Evolutionary conservation across 2,329 filamentous ascomycete genomes (phyloP).

Genomic region (Coniochaeta sp.): DNA sequence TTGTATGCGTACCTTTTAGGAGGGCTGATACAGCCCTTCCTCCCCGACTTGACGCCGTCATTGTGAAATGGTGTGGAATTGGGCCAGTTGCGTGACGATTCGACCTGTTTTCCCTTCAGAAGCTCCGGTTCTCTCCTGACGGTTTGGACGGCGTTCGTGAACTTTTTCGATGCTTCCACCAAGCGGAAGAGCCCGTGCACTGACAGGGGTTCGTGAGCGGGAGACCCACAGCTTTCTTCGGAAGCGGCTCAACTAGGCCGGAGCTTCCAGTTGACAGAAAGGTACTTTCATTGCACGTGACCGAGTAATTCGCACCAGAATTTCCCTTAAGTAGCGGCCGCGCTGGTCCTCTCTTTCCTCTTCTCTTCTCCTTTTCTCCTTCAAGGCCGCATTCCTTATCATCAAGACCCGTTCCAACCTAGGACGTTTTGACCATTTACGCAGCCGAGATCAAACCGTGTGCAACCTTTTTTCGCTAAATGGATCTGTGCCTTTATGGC

Average conservation of each 20-base stretch:
- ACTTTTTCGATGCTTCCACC: constrained; percentile 19
- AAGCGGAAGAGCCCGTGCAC: neutral
- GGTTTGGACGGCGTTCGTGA: constrained; percentile 10
- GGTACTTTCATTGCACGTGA: no score
- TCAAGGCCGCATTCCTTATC: constrained; percentile 88
- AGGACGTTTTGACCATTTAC: constrained; percentile 87
- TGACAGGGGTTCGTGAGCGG: neutral
- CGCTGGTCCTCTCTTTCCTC: constrained; percentile 15
- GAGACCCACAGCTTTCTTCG: constrained; percentile 9
- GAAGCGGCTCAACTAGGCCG: constrained; percentile 1
- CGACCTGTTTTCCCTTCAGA: neutral
- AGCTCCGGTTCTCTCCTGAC: constrained; percentile 9
- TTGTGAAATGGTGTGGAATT: constrained; percentile 22
- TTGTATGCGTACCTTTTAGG: constrained; percentile 35
- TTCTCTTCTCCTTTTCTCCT: constrained; percentile 28
- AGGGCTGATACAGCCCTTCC: constrained; percentile 40
- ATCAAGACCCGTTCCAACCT: constrained; percentile 65
- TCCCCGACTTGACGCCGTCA: constrained; percentile 54
- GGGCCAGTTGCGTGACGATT: neutral
- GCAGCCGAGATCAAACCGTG: constrained; percentile 68
- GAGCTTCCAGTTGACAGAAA: no score
- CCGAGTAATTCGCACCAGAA: neutral
- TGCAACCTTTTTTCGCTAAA: constrained; percentile 91
- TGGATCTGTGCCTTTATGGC: constrained; percentile 60
- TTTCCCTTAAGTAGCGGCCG: constrained; percentile 12